Evolutionary conservation across 345 rosid genomes (phyloP).

Genomic region (Mercurialis annua): DNA sequence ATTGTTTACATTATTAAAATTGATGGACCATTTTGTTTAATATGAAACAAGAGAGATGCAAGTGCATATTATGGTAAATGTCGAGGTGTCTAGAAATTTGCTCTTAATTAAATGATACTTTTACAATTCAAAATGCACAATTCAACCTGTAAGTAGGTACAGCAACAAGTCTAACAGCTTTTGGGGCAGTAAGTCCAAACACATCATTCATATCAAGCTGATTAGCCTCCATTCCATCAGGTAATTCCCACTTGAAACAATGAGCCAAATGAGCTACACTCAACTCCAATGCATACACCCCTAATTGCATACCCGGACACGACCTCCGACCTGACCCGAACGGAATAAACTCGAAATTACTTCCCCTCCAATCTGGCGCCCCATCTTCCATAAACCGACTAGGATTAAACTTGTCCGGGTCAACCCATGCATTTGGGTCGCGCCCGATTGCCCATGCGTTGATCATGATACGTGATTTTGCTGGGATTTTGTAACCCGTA

Average conservation of each 20-base stretch:
- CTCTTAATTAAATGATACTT: too few species aligned
- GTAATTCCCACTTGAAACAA: slow-evolving; percentile 39
- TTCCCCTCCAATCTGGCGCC: slow-evolving; percentile 38
- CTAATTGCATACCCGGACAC: slow-evolving; percentile 48
- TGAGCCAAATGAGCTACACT: slow-evolving; percentile 36
- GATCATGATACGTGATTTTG: slow-evolving; percentile 33
- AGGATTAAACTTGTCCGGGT: slow-evolving; percentile 34
- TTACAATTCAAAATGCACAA: not conserved
- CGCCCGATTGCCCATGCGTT: slow-evolving; percentile 46
- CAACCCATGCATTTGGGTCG: slow-evolving; percentile 28
- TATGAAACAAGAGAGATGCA: too few species aligned
- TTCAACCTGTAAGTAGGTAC: slow-evolving; percentile 28
- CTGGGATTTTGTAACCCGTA: slow-evolving; percentile 35
- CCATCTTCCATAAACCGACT: slow-evolving; percentile 27
- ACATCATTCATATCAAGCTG: slow-evolving; percentile 41
- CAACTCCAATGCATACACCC: slow-evolving; percentile 36
- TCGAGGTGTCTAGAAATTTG: too few species aligned
- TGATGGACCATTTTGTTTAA: too few species aligned
- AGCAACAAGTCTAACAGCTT: slow-evolving; percentile 36
- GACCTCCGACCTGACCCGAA: slow-evolving; percentile 43
- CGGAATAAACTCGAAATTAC: slow-evolving; percentile 33
- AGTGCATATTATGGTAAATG: too few species aligned
- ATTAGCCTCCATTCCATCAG: slow-evolving; percentile 32
- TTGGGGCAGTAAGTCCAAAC: slow-evolving; percentile 48
- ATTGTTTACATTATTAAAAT: too few species aligned